A percentile compares a stretch with the other conserved stretches of the same genome.
Evolutionary conservation across 306 rosid genomes (phyloP).

Genomic region (Lathyrus tuberosus): DNA sequence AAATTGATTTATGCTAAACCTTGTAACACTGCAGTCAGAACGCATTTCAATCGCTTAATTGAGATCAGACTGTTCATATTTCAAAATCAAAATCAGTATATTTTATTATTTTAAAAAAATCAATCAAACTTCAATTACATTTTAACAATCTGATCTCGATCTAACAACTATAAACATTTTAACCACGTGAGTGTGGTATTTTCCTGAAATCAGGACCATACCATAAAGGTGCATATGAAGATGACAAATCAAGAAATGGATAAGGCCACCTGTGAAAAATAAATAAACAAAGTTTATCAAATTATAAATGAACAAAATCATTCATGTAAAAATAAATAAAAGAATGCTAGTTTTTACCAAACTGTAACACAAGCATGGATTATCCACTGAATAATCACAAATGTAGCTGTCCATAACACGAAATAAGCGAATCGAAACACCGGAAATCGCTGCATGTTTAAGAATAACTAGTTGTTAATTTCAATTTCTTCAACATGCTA

Average conservation of each 20-base stretch:
- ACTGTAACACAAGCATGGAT: constrained; percentile 66
- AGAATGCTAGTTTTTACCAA: constrained; percentile 50
- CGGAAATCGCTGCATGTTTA: constrained; percentile 76
- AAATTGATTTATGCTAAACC: too few relatives aligned
- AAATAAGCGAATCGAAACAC: constrained; percentile 81
- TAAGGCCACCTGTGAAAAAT: constrained; percentile 87
- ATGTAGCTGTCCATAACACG: constrained; percentile 67
- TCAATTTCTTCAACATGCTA: constrained; percentile 13
- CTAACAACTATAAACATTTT: too few relatives aligned
- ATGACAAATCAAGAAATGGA: constrained; percentile 83
- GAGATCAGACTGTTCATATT: too few relatives aligned
- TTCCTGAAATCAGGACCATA: constrained; percentile 36
- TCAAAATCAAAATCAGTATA: too few relatives aligned
- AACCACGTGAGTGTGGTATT: too few relatives aligned
- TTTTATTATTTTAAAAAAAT: too few relatives aligned
- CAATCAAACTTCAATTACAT: too few relatives aligned
- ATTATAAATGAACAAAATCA: neutral
- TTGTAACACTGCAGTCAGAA: too few relatives aligned
- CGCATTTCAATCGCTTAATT: too few relatives aligned
- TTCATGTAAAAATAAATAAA: constrained; percentile 21
- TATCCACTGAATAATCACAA: constrained; percentile 83
- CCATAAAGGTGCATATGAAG: constrained; percentile 79
- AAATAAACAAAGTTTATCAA: neutral
- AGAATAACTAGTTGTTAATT: constrained; percentile 27
- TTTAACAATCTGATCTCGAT: too few relatives aligned